These are phyloP conservation scores for Platismatia glauca DNA, from an alignment of 495 filamentous ascomycete genomes.

Conservation along the genomic window DNA sequence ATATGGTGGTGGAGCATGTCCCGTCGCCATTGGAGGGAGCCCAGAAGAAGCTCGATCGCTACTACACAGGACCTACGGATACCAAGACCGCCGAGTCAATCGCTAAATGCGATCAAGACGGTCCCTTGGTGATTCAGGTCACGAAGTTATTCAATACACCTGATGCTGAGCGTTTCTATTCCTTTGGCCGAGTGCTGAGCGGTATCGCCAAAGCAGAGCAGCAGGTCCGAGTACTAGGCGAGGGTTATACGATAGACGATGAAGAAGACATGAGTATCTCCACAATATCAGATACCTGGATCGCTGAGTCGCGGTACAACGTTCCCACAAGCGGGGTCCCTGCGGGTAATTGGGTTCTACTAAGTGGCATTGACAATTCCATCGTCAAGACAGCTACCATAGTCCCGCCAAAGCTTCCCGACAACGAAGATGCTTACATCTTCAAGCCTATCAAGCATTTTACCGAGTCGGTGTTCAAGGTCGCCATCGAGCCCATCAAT, in stretches of 20 bases:
- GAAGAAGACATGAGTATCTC: constrained; percentile 94
- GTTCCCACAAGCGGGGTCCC: constrained; percentile 85
- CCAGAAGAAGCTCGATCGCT: constrained; percentile 62
- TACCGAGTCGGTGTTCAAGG: constrained; percentile 95
- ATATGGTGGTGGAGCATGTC: constrained; percentile 87
- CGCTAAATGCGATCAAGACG: constrained; percentile 74
- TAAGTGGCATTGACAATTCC: constrained; percentile 91
- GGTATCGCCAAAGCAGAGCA: constrained; percentile 75
- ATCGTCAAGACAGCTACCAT: constrained; percentile 97
- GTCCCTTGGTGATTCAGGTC: constrained; percentile 80
- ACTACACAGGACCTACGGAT: constrained; percentile 94
- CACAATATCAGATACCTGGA: constrained; percentile 83
- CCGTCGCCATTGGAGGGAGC: constrained; percentile 81
- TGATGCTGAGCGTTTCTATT: constrained; percentile 80
- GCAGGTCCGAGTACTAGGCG: constrained; percentile 84
- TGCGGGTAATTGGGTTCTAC: constrained; percentile 87
- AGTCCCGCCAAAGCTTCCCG: constrained; percentile 68
- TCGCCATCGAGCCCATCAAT: constrained; percentile 96
- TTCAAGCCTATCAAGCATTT: constrained; percentile 91
- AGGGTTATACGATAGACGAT: constrained; percentile 92
- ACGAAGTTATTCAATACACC: constrained; percentile 85
- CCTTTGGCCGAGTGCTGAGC: constrained; percentile 88
- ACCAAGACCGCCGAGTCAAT: constrained; percentile 75
- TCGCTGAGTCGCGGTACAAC: constrained; percentile 90
- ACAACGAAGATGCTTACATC: constrained; percentile 86